phyloP scores from a whole-genome alignment of 345 rosid genomes.

The Populus alba region DNA sequence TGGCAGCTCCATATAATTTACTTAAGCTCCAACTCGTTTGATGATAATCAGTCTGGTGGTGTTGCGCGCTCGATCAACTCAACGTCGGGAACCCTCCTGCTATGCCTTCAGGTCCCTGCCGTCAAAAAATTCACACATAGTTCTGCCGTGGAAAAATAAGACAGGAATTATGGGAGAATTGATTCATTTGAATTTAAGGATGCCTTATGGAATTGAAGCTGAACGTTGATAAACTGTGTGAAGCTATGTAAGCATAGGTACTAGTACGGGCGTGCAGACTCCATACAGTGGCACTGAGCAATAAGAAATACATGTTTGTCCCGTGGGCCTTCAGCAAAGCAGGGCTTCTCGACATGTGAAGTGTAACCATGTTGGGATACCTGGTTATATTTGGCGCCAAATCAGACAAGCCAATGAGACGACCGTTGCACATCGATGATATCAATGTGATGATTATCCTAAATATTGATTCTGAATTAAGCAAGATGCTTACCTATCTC shows the following conservation, averaged over 20 bases:
- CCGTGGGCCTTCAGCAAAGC: slow-evolving; percentile 1
- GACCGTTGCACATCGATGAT: too few species aligned
- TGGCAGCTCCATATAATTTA: not conserved
- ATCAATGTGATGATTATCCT: not conserved
- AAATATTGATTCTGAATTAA: not conserved
- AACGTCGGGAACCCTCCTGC: slow-evolving; percentile 18
- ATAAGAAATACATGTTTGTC: not conserved
- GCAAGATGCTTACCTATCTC: not conserved
- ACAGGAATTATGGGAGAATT: not conserved
- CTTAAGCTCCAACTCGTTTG: slow-evolving; percentile 12
- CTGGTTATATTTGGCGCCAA: not conserved
- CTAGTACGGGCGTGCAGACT: too few species aligned
- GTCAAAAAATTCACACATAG: slow-evolving; percentile 13
- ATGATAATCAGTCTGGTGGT: slow-evolving; percentile 7
- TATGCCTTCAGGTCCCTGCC: slow-evolving; percentile 6
- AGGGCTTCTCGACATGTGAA: not conserved
- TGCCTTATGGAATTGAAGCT: not conserved
- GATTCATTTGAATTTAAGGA: not conserved
- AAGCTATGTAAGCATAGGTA: not conserved
- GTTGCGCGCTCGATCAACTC: not conserved
- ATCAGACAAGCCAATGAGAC: not conserved
- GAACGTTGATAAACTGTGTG: not conserved
- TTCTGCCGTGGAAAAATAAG: not conserved
- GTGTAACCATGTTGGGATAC: not conserved
- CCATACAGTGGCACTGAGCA: slow-evolving; percentile 25